These are phyloP conservation scores for Ceratorhiza oryzae-sativae DNA, from an alignment of 1,284 basidiomycete species.

Conservation along the genomic window DNA sequence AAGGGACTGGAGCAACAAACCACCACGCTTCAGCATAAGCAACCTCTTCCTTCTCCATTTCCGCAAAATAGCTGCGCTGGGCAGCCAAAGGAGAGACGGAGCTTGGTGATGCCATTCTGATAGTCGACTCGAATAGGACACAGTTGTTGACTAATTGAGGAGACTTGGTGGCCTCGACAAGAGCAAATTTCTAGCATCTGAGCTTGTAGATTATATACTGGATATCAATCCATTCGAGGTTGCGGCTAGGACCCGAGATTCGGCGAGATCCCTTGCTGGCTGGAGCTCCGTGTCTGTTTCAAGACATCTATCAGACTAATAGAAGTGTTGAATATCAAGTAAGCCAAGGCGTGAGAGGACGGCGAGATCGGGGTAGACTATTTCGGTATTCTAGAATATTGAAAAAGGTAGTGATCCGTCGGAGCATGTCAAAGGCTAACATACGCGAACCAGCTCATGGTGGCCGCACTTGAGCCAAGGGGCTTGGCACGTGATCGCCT, in stretches of 20 bases:
- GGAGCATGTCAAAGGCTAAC: slow-evolving; percentile 2
- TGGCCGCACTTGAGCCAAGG: slow-evolving; percentile 6
- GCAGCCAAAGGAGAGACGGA: slow-evolving; percentile 17
- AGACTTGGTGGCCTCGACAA: slow-evolving; percentile 37
- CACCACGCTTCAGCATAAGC: slow-evolving; percentile 31
- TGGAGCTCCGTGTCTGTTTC: slow-evolving; percentile 27
- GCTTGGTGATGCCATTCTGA: slow-evolving; percentile 19
- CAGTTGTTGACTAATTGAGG: slow-evolving; percentile 29
- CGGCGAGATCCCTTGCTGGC: background rate
- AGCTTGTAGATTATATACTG: slow-evolving; percentile 13
- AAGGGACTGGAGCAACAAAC: background rate
- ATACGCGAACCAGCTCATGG: background rate
- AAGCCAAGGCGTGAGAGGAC: slow-evolving; percentile 16
- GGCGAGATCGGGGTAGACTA: background rate
- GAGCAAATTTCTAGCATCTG: slow-evolving; percentile 5
- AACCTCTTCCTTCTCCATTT: slow-evolving; percentile 18
- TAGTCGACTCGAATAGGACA: background rate
- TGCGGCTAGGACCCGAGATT: background rate
- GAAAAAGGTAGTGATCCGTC: slow-evolving; percentile 4
- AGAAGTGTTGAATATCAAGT: background rate
- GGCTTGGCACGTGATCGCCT: background rate
- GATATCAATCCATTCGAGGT: background rate
- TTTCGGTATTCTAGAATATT: too few species aligned
- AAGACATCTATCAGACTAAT: background rate
- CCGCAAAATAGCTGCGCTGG: slow-evolving; percentile 26